Base-by-base conservation (phyloP, 768 basidiomycete genomes). In the Hygrophorus pudorinus region DNA sequence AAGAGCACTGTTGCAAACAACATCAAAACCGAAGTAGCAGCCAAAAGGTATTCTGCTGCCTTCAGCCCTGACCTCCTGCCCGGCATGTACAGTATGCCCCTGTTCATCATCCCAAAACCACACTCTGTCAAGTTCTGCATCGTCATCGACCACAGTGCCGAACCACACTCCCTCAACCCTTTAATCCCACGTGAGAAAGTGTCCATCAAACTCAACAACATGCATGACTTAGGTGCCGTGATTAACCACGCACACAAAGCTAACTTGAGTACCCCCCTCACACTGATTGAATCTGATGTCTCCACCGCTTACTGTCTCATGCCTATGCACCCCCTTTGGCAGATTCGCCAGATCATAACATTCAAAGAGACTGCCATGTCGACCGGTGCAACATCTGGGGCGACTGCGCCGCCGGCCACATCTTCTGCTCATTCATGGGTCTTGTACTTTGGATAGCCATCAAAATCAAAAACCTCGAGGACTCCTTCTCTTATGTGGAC, bases 81-180 rank as follows among this genome's bases (percentile, higher is more conserved):
- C 0, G 70, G 70, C 0, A 75, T 76, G 71, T 61, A 65, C 34
- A 54, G 51, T 20, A 58, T 61, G 37, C 73, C 68, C 0, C 51
- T 71, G 0, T 51, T 62, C 30, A 61, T 59, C 1, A 62, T 74
- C 0, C 70, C 67, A 0, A 69, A 69, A 29, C 51, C 56, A 0
- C 37, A 48, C 0, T 56, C 65, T 0, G 51, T 51, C n/a, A 66
- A 70, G 20, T 48, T 67, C 2, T 48, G 62, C 0, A 56, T 75
- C 0, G 53, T 75, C 7, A 59, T 54, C 7, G 55, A 75, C 45
- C 71, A 73, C 8, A 63, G 57, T 35, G 54, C 58, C 0, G 67
- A 67, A 0, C 29, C 44, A 0, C 62, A 47, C 49, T 53, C 64
- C 0, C 57, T 65, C 1, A 73, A 75, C 48, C 56, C 60, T 0